Base-by-base conservation (phyloP, 139 green algal genomes). In the Astrephomene gubernaculifera region DNA sequence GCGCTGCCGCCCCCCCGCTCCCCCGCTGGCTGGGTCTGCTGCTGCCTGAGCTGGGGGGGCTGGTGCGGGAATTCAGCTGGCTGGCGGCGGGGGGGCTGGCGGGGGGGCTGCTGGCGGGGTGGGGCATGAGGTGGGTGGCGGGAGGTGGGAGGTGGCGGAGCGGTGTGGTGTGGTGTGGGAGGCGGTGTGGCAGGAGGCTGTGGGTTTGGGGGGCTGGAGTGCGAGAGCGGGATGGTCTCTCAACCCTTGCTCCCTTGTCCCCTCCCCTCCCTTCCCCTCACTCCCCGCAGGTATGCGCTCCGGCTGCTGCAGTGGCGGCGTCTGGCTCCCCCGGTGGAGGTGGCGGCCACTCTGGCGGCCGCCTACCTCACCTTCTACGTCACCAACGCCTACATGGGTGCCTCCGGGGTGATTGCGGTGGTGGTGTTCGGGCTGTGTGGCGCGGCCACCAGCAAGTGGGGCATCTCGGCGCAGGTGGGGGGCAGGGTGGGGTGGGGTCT, bases 401-500 rank as follows among this genome's bases (percentile, higher is more conserved):
- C 93, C 7, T 95, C 91, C 81, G 95, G 95, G 53, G 95, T 97
- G 0, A 97, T 98, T 61, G 93, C 94, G 17, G 96, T 98, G 27
- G 96, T 97, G 31, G 93, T 97, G 25, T 98, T 94, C 82, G 96
- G 96, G 0, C 87, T 98, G 61, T 97, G 95, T 52, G 96, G 95
- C 27, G 90, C 94, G n/a, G 91, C 92, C 12, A 96, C 89, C 5
- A 90, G 87, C 81, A 91, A 90, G 9, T 96, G 90, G 88, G 90
- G 92, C 71, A 92, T 97, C 49, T 89, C 70, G 10, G 71, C 90
- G 0, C 91, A 94, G 86, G 87, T 84, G 21, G 4, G 76, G 2
- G 35, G n/a, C 5, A 6, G 7, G 61, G 61, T 41, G 54, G 12
- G 54, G 19, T 33, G 54, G 22, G 54, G 24, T 31, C 8, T 8